Percentiles rank a stretch among this genome's conserved stretches.
phyloP scores from a whole-genome alignment of 2,329 filamentous ascomycete species.

The Epichloe brachyelytri region DNA sequence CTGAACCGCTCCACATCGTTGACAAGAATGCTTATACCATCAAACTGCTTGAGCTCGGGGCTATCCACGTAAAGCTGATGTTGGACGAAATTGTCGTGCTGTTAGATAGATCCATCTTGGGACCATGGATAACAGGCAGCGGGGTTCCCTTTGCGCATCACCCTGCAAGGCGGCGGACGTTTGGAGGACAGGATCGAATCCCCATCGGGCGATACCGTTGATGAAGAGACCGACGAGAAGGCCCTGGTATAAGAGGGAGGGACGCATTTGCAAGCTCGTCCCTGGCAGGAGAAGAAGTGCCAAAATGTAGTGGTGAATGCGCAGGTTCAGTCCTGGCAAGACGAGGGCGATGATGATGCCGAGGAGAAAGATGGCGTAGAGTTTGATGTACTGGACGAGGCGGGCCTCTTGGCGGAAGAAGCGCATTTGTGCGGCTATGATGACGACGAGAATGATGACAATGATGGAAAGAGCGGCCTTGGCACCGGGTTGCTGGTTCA shows the following conservation, averaged over 20 bases:
- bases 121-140: constrained; percentile 40
- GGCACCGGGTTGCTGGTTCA: constrained; percentile 79
- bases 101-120: constrained; percentile 31
- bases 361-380: constrained; percentile 58
- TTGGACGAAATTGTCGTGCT: constrained; percentile 37
- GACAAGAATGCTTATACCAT: constrained; percentile 68
- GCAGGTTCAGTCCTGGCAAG: constrained; percentile 65
- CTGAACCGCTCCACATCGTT: constrained; percentile 76
- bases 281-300: constrained; percentile 77
- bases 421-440: constrained; percentile 67
- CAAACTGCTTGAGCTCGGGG: constrained; percentile 38
- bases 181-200: constrained; percentile 79
- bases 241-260: constrained; percentile 77
- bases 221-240: constrained; percentile 83
- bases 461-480: constrained; percentile 70
- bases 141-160: constrained; percentile 51
- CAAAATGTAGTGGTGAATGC: constrained; percentile 92
- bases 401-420: constrained; percentile 76
- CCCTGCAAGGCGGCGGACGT: constrained; percentile 61
- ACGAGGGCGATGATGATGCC: constrained; percentile 58
- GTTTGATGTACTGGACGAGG: constrained; percentile 60
- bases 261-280: constrained; percentile 77
- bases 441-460: constrained; percentile 52
- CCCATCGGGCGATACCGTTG: constrained; percentile 89
- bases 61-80: constrained; percentile 46